A percentile compares a stretch with the other conserved stretches of the same genome.
phyloP scores from a whole-genome alignment of 2,329 filamentous ascomycete genomes.

The Colletotrichum godetiae region DNA sequence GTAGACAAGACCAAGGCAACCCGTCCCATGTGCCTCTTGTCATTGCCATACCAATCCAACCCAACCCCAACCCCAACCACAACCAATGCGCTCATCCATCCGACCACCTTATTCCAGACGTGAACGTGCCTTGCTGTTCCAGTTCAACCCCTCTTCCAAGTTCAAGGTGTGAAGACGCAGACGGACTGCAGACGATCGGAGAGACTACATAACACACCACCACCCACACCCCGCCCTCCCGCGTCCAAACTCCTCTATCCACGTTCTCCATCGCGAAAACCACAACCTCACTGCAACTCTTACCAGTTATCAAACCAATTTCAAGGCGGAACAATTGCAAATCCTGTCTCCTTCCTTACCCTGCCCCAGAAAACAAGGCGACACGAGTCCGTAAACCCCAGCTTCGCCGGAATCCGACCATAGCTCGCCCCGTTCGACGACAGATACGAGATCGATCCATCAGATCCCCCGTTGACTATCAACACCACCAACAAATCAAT shows the following conservation, averaged over 20 bases:
- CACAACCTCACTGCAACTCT: neutral
- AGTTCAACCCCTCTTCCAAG: neutral
- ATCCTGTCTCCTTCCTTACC: neutral
- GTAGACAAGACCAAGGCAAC: neutral
- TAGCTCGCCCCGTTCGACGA: constrained; percentile 5
- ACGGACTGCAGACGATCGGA: neutral
- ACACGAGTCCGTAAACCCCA: neutral
- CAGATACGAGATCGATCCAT: constrained; percentile 13
- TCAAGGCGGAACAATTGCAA: constrained; percentile 13
- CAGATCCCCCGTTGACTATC: constrained; percentile 2
- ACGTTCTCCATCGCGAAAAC: neutral
- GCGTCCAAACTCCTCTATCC: constrained; percentile 4
- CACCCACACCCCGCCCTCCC: constrained; percentile 1
- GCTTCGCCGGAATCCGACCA: neutral
- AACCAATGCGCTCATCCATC: neutral
- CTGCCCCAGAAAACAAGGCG: constrained; percentile 25
- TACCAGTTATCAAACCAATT: neutral
- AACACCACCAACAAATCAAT: constrained; percentile 30
- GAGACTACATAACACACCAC: constrained; percentile 25
- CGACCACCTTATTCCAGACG: neutral
- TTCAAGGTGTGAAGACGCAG: neutral
- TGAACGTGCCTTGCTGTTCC: constrained; percentile 1
- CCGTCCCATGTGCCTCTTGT: constrained; percentile 13
- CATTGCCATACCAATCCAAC: constrained; percentile 31
- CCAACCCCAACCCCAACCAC: too few relatives aligned